Base-by-base conservation (phyloP, 805 yeast species). In the Jamesozyma hellenica region DNA sequence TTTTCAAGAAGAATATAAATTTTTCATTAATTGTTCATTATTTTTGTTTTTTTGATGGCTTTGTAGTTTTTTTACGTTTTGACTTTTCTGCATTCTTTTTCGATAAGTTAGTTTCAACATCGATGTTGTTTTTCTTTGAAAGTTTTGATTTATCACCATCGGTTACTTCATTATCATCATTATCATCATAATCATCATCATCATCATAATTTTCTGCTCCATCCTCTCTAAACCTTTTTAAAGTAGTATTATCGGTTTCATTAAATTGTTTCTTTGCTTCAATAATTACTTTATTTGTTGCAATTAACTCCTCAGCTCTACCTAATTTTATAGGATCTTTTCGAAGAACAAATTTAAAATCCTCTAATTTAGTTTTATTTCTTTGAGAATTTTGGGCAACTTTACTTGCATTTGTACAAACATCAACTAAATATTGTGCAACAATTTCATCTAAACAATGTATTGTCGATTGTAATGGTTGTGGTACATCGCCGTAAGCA, bases 401-500 rank as follows among this genome's bases (percentile, higher is more conserved):
- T 18, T 69, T 52, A 45, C 67, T 53, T 13, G 80, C 75, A 47
- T 72, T 71, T 46, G 74, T 63, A 63, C 85, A 67, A 10, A 80
- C 66, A 50, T 76, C 81, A 3, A 73, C 69, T 31, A 82, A 58
- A 55, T 80, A 82, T 31, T 73, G 74, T 10, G 79, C 72, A 9
- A 82, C 68, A 5, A 80, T 66, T 45, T 82, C 90, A 48, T 82
- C 90, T 26, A 82, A 53, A 3, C 75, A 72, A 27, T 77, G 75
- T 1, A 78, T 75, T 0, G 84, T 77, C 42, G 79, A 84, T 11
- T 73, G 69, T 33, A 75, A 65, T 1, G 90, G 90, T 34, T 75
- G 68, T n/a, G 72, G 61, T 2, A 73, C 79, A 51, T 82, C 90
- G 1, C 90, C 90, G 55, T 71, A 80, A 0, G 87, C 87, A 47